Evolutionary conservation across 345 rosid genomes (phyloP).

Genomic region (Conringia planisiliqua): DNA sequence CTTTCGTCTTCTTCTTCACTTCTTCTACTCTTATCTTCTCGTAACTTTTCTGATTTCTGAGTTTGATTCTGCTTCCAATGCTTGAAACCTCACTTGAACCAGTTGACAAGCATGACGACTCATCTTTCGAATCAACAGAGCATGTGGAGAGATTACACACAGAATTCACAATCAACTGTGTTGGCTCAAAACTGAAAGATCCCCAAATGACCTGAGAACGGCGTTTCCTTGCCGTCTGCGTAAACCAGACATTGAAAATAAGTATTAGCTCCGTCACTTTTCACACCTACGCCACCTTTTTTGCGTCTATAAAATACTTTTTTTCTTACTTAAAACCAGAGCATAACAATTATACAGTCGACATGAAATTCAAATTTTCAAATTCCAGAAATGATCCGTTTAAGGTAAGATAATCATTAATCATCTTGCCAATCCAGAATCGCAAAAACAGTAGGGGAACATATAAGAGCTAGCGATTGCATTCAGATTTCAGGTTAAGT

Average conservation of each 20-base stretch:
- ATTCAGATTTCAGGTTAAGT: neutral
- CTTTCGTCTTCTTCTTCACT: constrained; percentile 29
- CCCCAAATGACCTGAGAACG: constrained; percentile 45
- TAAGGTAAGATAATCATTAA: neutral
- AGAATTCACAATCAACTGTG: constrained; percentile 7
- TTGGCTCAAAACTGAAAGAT: constrained; percentile 22
- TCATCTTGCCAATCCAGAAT: neutral
- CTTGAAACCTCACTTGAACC: constrained; percentile 50
- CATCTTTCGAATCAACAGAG: constrained; percentile 42
- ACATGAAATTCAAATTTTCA: neutral
- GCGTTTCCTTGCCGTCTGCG: constrained; percentile 53
- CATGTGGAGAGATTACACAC: constrained; percentile 24
- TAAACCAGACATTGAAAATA: neutral
- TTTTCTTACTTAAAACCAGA: constrained; percentile 5
- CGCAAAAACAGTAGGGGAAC: neutral
- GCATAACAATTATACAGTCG: neutral
- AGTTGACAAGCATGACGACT: constrained; percentile 51
- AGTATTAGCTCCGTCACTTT: neutral
- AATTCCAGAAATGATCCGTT: neutral
- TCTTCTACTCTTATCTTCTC: constrained; percentile 10
- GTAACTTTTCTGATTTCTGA: constrained; percentile 16
- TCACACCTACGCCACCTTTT: neutral
- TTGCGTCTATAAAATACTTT: neutral
- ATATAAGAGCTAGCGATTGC: neutral
- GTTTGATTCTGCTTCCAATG: constrained; percentile 24